These are phyloP conservation scores for Lipomyces orientalis DNA, from an alignment of 805 yeast species.

Conservation along the genomic window DNA sequence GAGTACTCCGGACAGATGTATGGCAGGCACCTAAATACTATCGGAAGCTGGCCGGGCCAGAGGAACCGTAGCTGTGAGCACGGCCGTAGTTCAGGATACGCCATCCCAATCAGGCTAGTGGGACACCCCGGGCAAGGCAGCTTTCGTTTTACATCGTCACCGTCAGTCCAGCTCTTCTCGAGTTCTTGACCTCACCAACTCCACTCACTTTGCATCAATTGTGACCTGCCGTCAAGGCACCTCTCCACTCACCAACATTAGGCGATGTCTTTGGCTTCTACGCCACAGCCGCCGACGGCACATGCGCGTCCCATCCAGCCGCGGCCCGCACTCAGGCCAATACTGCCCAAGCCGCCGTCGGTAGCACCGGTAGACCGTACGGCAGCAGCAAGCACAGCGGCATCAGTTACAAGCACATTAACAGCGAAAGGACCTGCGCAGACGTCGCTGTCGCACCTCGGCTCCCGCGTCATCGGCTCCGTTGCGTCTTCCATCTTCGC, in stretches of 20 bases:
- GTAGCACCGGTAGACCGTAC: slow-evolving; percentile 14
- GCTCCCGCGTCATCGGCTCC: slow-evolving; percentile 34
- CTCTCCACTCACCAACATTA: background rate
- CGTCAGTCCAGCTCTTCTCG: background rate
- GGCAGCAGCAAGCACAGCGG: background rate
- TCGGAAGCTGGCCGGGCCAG: background rate
- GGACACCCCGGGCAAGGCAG: background rate
- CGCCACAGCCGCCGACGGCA: slow-evolving; percentile 21
- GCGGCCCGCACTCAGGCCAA: slow-evolving; percentile 35
- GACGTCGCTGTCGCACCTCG: slow-evolving; percentile 15
- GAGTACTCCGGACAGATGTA: background rate
- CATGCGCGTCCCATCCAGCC: slow-evolving; percentile 12
- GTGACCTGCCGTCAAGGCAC: slow-evolving; percentile 9
- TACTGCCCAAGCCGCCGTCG: slow-evolving; percentile 34
- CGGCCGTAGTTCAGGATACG: background rate
- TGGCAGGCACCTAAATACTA: background rate
- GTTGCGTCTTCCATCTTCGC: slow-evolving; percentile 37
- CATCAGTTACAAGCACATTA: background rate
- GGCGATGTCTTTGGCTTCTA: slow-evolving; percentile 9
- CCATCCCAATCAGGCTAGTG: background rate
- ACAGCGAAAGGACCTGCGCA: slow-evolving; percentile 8
- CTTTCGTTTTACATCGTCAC: background rate
- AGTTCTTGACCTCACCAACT: background rate
- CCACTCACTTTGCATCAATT: slow-evolving; percentile 3
- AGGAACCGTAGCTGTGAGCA: background rate